phyloP scores from a whole-genome alignment of 768 basidiomycete species.

The Boletus coccyginus region DNA sequence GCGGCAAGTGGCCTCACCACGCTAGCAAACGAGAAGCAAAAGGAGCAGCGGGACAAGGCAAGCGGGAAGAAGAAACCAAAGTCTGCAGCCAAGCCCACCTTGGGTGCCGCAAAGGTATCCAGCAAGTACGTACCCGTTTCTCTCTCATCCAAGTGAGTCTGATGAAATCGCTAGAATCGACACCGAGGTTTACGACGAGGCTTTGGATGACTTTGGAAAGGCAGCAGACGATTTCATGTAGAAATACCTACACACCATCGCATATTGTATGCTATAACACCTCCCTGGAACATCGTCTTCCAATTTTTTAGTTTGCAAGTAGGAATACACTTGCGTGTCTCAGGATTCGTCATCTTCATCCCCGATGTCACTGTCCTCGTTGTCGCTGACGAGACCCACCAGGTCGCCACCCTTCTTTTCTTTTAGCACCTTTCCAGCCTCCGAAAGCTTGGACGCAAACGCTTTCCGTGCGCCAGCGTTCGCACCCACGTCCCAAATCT shows the following conservation, averaged over 20 bases:
- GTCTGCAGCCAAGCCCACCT: constrained; percentile 62
- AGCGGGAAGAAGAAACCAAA: constrained; percentile 91
- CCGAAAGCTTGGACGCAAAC: constrained; percentile 73
- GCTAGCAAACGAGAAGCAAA: constrained; percentile 94
- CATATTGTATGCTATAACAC: constrained; percentile 15
- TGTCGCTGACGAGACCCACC: constrained; percentile 64
- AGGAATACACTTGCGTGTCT: neutral
- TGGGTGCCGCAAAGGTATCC: constrained; percentile 71
- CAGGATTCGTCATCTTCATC: constrained; percentile 34
- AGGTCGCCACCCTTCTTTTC: constrained; percentile 68
- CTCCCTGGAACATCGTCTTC: neutral
- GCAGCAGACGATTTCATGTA: constrained; percentile 90
- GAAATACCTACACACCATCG: constrained; percentile 24
- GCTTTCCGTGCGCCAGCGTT: constrained; percentile 81
- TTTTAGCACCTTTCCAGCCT: constrained; percentile 64
- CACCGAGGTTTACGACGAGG: constrained; percentile 80
- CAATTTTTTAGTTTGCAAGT: neutral
- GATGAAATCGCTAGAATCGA: constrained; percentile 54
- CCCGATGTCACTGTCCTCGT: constrained; percentile 61
- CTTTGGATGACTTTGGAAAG: constrained; percentile 82
- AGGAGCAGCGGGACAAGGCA: constrained; percentile 79
- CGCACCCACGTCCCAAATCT: constrained; percentile 92
- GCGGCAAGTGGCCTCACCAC: constrained; percentile 80
- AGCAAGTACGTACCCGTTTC: constrained; percentile 45
- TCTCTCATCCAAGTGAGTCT: constrained; percentile 5